Evolutionary conservation across 306 rosid species (phyloP).

Genomic region (Inga leiocalycina): DNA sequence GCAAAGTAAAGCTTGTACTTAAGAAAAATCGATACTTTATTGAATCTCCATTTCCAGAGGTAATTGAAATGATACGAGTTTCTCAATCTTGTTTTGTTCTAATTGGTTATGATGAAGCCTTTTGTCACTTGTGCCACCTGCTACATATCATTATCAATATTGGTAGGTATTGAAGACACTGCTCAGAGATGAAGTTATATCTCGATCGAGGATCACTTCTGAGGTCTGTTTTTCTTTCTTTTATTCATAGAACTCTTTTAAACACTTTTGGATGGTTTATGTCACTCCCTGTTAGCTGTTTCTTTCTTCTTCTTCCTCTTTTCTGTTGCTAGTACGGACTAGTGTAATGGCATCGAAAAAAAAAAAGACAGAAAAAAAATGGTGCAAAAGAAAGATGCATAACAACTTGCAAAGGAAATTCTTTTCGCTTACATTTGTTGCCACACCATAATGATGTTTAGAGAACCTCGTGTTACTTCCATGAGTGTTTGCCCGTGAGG

Average conservation of each 20-base stretch:
- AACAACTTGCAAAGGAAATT: not conserved
- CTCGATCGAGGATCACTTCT: conserved; percentile 67
- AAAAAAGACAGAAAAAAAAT: not conserved
- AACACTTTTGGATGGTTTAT: conserved; percentile 17
- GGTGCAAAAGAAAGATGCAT: not conserved
- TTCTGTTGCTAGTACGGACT: not conserved
- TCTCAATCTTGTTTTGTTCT: conserved; percentile 14
- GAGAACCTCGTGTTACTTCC: conserved; percentile 6
- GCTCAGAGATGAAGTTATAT: conserved; percentile 76
- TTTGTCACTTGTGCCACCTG: conserved; percentile 23
- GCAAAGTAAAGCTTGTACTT: conserved; percentile 95
- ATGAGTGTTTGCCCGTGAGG: conserved; percentile 4
- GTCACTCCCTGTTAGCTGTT: not conserved
- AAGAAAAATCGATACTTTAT: conserved; percentile 87
- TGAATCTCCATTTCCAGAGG: conserved; percentile 96
- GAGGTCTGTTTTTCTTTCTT: conserved; percentile 61
- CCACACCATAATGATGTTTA: not conserved
- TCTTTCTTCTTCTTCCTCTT: not conserved
- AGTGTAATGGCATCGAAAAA: conserved; percentile 1
- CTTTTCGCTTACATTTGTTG: not conserved
- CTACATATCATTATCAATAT: conserved; percentile 13
- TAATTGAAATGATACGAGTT: conserved; percentile 29
- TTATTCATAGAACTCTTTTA: conserved; percentile 5
- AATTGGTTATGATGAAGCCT: not conserved
- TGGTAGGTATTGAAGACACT: conserved; percentile 86